These are phyloP conservation scores for Cornus controversa DNA, from an alignment of 148 eudicot species.

Conservation along the genomic window DNA sequence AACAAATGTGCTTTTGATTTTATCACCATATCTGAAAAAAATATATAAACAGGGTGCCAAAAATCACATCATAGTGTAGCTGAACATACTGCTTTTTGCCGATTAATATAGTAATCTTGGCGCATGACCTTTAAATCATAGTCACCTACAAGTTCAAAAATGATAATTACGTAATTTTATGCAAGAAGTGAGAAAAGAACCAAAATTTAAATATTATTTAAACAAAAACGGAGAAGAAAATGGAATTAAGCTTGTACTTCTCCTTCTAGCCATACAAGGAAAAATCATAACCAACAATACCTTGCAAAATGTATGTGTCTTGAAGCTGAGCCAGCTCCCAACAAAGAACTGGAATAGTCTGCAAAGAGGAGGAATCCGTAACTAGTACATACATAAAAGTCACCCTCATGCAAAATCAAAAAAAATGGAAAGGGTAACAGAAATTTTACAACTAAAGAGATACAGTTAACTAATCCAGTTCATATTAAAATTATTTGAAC, in stretches of 20 bases:
- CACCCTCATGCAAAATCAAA: neutral
- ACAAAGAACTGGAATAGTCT: conserved; percentile 96
- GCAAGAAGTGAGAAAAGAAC: neutral
- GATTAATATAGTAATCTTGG: conserved; percentile 85
- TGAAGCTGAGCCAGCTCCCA: conserved; percentile 99
- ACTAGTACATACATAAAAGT: conserved; percentile 4
- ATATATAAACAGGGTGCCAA: neutral
- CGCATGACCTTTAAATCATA: conserved; percentile 99
- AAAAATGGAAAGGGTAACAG: neutral
- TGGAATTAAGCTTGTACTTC: neutral
- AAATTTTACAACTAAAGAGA: conserved; percentile 6
- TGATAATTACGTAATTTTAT: neutral
- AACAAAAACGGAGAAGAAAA: neutral
- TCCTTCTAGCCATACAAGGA: neutral
- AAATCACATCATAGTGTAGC: neutral
- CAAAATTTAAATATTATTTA: neutral
- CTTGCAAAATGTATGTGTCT: conserved; percentile 98
- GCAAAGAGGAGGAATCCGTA: conserved; percentile 11
- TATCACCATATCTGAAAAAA: neutral
- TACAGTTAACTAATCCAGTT: neutral
- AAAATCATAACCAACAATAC: conserved; percentile 33
- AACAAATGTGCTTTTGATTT: neutral
- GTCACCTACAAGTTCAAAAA: conserved; percentile 58
- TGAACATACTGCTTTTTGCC: conserved; percentile 81
- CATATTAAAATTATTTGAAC: neutral